Percentiles rank a stretch among this genome's conserved stretches.
Conservation (phyloP, 257 asterid species). For the Ophiorrhiza pumila region DNA sequence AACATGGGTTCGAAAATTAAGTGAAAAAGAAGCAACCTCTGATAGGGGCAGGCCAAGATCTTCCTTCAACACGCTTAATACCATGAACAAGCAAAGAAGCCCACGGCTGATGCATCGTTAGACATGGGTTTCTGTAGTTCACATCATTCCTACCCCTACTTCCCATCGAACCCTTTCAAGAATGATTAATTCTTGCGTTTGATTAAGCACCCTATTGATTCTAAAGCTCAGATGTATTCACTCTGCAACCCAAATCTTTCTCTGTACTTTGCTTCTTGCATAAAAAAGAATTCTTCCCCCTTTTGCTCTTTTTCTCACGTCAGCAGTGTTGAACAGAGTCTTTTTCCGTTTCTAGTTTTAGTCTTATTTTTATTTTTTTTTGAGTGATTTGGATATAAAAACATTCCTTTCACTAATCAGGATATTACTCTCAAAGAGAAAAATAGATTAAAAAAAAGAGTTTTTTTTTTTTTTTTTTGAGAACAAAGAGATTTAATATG, state of each 20-base stretch:
- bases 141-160: slow-evolving; percentile 33
- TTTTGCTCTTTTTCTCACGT: too few species aligned
- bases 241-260: not conserved
- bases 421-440: too few species aligned
- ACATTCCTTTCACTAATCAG: too few species aligned
- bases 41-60: slow-evolving; percentile 93
- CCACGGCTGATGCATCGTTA: slow-evolving; percentile 99
- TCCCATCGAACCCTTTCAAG: slow-evolving; percentile 30
- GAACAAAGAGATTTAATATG: too few species aligned
- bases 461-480: too few species aligned
- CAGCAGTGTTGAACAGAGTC: too few species aligned
- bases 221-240: not conserved
- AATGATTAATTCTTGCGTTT: not conserved
- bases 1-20: not conserved
- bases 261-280: not conserved
- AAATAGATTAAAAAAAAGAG: too few species aligned
- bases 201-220: not conserved
- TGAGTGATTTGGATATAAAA: too few species aligned
- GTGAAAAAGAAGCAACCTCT: slow-evolving; percentile 40
- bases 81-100: slow-evolving; percentile 90
- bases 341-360: too few species aligned
- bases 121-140: slow-evolving; percentile 77
- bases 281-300: not conserved
- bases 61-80: slow-evolving; percentile 90
- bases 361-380: too few species aligned